These are phyloP conservation scores for Globisporangium canariense DNA, from an alignment of 352 stramenopile genomes.

Conservation along the genomic window DNA sequence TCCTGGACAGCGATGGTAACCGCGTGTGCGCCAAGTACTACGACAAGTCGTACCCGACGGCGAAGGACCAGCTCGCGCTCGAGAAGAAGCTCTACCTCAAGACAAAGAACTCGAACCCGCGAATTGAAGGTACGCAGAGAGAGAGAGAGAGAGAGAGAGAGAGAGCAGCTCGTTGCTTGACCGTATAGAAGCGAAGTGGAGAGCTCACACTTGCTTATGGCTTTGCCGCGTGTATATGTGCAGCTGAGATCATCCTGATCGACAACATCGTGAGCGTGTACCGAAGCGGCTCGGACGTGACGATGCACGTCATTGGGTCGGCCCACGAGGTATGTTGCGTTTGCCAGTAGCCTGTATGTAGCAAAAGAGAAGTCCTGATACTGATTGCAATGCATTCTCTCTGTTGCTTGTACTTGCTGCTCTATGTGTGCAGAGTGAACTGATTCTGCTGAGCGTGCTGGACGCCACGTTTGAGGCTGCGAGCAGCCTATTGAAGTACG, in stretches of 20 bases:
- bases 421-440: conserved; percentile 65
- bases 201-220: background rate
- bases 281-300: conserved; percentile 82
- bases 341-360: background rate
- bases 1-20: conserved; percentile 86
- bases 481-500: conserved; percentile 84
- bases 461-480: conserved; percentile 84
- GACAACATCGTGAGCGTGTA: conserved; percentile 91
- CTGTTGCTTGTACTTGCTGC: background rate
- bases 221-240: background rate
- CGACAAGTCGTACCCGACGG: conserved; percentile 82
- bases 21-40: conserved; percentile 92
- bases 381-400: too few relatives aligned
- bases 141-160: too few relatives aligned
- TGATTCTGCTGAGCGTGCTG: conserved; percentile 85
- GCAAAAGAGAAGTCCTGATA: too few relatives aligned
- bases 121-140: conserved; percentile 57
- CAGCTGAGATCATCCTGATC: conserved; percentile 87
- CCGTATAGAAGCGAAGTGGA: background rate
- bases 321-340: conserved; percentile 51
- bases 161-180: background rate
- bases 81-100: conserved; percentile 91
- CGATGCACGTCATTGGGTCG: conserved; percentile 87
- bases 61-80: conserved; percentile 83
- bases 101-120: conserved; percentile 86